Evolutionary conservation across 2,329 filamentous ascomycete species (phyloP).

Genomic region (Arthroderma sp.): DNA sequence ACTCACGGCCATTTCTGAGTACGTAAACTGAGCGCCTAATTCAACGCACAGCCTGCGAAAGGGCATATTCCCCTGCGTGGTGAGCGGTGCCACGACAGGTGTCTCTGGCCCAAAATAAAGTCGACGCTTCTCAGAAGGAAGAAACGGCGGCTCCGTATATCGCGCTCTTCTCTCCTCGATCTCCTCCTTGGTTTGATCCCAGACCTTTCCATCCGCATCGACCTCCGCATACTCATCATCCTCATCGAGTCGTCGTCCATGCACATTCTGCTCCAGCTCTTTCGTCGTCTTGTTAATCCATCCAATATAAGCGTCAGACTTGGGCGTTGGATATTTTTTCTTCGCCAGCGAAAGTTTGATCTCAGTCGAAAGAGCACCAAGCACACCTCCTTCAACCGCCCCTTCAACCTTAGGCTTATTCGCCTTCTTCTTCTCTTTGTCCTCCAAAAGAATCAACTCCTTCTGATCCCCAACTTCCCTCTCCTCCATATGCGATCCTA

Average conservation of each 20-base stretch:
- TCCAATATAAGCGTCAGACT: constrained; percentile 60
- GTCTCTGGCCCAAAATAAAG: constrained; percentile 93
- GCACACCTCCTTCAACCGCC: constrained; percentile 46
- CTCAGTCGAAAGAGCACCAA: constrained; percentile 58
- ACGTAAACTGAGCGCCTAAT: constrained; percentile 82
- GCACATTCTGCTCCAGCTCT: constrained; percentile 36
- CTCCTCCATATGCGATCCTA: constrained; percentile 74
- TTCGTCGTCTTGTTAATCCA: constrained; percentile 60
- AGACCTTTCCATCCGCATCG: constrained; percentile 17
- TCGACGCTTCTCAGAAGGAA: constrained; percentile 82
- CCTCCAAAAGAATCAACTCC: constrained; percentile 60
- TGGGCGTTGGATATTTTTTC: constrained; percentile 56
- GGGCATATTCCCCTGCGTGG: constrained; percentile 90
- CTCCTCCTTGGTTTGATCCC: constrained; percentile 27
- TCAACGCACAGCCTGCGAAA: constrained; percentile 84
- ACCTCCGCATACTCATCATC: constrained; percentile 15
- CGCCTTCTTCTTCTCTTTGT: constrained; percentile 35
- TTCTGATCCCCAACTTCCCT: constrained; percentile 61
- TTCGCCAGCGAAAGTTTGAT: constrained; percentile 64
- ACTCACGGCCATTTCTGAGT: constrained; percentile 96
- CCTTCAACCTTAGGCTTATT: constrained; percentile 17
- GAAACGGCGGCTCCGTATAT: constrained; percentile 75
- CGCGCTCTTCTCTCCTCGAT: constrained; percentile 59
- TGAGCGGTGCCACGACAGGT: constrained; percentile 82
- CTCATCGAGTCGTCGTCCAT: constrained; percentile 31